Conservation (phyloP, 225 moss, liverwort and hornwort species). For the Sphagnum tenellum region DNA sequence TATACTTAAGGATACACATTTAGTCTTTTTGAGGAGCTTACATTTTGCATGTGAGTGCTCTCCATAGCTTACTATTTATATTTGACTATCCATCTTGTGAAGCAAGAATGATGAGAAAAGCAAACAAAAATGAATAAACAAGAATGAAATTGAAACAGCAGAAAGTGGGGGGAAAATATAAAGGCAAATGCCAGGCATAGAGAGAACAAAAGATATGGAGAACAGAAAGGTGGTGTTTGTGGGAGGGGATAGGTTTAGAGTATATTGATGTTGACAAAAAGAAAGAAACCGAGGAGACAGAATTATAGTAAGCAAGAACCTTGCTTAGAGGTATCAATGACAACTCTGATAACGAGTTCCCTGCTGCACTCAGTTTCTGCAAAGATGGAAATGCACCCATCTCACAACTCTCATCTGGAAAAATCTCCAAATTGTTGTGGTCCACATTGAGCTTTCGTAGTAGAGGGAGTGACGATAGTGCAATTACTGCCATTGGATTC, state of each 20-base stretch:
- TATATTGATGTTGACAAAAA: too few species aligned
- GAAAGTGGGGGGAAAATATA: neutral
- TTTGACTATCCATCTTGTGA: too few species aligned
- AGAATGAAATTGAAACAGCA: too few species aligned
- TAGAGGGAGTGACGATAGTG: conserved; percentile 21
- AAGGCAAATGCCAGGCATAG: neutral
- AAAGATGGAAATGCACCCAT: conserved; percentile 25
- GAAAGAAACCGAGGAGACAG: neutral
- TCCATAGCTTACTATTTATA: too few species aligned
- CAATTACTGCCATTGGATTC: conserved; percentile 14
- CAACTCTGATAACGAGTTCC: conserved; percentile 22
- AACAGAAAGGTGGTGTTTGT: too few species aligned
- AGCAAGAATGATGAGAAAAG: too few species aligned
- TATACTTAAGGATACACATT: too few species aligned
- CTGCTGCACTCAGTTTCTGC: conserved; percentile 18
- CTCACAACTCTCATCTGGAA: conserved; percentile 15
- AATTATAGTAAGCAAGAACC: conserved; percentile 4
- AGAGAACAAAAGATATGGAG: neutral
- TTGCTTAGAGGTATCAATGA: conserved; percentile 22
- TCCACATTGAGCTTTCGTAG: conserved; percentile 28
- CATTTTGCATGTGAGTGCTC: too few species aligned
- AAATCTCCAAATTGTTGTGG: conserved; percentile 28
- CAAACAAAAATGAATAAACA: too few species aligned
- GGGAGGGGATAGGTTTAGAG: too few species aligned
- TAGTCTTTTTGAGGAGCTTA: too few species aligned